phyloP scores from a whole-genome alignment of 1,139 yeast genomes.

The Yamadazyma triangularis region DNA sequence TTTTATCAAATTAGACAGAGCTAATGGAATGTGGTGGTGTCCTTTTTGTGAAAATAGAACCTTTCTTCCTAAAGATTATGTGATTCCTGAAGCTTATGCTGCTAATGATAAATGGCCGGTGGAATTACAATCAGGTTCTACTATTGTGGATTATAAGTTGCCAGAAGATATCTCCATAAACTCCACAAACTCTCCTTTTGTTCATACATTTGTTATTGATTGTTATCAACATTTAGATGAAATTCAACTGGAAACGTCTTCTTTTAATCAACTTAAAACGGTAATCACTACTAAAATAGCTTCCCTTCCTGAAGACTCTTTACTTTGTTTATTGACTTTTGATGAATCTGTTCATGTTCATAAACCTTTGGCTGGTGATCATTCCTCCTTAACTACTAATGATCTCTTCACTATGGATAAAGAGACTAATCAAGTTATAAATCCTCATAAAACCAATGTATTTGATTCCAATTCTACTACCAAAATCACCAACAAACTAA shows the following conservation, averaged over 20 bases:
- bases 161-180: slow-evolving; percentile 18
- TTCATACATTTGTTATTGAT: slow-evolving; percentile 25
- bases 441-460: slow-evolving; percentile 3
- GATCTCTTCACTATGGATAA: slow-evolving; percentile 4
- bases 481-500: slow-evolving; percentile 8
- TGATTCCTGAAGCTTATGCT: slow-evolving; percentile 14
- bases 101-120: slow-evolving; percentile 22
- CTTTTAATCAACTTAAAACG: slow-evolving; percentile 16
- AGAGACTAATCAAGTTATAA: slow-evolving; percentile 1
- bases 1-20: slow-evolving; percentile 24
- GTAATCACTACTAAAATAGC: slow-evolving; percentile 16
- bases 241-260: slow-evolving; percentile 2
- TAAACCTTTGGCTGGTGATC: slow-evolving; percentile 4
- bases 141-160: slow-evolving; percentile 24
- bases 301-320: slow-evolving; percentile 17
- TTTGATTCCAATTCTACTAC: slow-evolving; percentile 5
- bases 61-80: slow-evolving; percentile 17
- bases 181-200: background rate
- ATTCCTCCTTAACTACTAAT: slow-evolving; percentile 2
- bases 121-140: slow-evolving; percentile 19
- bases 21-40: slow-evolving; percentile 38
- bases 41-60: slow-evolving; percentile 29
- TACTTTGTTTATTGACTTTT: slow-evolving; percentile 26
- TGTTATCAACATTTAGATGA: slow-evolving; percentile 26
- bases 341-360: slow-evolving; percentile 26